Percentiles rank a stretch among this genome's conserved stretches.
phyloP scores from a whole-genome alignment of 345 rosid species.

The Mallotus nudiflorus region DNA sequence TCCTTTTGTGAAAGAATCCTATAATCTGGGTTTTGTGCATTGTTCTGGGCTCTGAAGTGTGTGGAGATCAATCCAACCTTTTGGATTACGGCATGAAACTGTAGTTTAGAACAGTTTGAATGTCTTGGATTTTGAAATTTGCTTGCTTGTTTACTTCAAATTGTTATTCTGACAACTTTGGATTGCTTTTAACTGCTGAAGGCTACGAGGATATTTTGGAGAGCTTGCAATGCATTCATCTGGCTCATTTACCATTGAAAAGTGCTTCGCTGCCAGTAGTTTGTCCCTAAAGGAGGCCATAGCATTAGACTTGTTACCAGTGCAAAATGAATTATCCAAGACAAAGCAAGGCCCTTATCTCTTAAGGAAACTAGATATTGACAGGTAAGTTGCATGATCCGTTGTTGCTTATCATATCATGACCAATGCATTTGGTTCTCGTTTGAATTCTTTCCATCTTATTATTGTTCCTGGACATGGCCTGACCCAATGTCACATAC shows the following conservation, averaged over 20 bases:
- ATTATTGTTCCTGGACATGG: not conserved
- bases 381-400: conserved; percentile 49
- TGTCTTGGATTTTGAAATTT: not conserved
- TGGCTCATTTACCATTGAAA: conserved; percentile 86
- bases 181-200: conserved; percentile 25
- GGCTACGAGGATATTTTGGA: conserved; percentile 83
- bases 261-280: conserved; percentile 72
- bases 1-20: not conserved
- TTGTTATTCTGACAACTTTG: not conserved
- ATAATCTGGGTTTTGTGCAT: not conserved
- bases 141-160: not conserved
- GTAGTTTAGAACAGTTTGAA: not conserved
- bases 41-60: too few relatives aligned
- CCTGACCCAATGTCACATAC: too few relatives aligned
- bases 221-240: conserved; percentile 68
- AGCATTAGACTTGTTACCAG: conserved; percentile 66
- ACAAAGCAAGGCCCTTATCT: conserved; percentile 84
- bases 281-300: conserved; percentile 67
- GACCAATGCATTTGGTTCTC: not conserved
- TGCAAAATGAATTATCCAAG: conserved; percentile 59
- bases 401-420: not conserved
- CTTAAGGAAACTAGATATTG: conserved; percentile 72
- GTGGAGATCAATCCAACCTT: not conserved
- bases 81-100: not conserved
- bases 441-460: not conserved